Conservation (phyloP, 192 early-diverging fungal genomes). For the Bifiguratus adelaidae region DNA sequence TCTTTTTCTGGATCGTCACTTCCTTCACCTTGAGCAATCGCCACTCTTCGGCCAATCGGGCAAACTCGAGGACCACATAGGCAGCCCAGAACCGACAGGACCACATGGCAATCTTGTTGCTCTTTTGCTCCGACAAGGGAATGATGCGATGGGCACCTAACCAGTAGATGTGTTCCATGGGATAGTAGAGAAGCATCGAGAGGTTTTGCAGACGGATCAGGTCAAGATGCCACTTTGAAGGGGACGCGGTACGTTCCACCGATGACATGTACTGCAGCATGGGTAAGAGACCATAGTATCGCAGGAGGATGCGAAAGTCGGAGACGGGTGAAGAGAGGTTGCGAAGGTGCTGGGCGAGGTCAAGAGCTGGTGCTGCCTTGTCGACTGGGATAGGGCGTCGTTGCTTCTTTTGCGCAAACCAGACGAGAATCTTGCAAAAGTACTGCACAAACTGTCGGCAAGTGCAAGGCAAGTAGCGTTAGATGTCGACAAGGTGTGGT, state of each 20-base stretch:
- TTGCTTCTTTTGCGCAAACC: conserved; percentile 39
- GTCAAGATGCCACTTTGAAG: conserved; percentile 45
- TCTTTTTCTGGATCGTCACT: conserved; percentile 27
- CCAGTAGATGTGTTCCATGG: conserved; percentile 95
- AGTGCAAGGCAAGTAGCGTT: background rate
- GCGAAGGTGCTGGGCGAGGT: conserved; percentile 56
- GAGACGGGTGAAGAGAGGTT: conserved; percentile 79
- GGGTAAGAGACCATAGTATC: conserved; percentile 74
- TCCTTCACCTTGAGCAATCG: conserved; percentile 39
- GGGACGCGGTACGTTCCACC: conserved; percentile 62
- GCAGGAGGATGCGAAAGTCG: conserved; percentile 87
- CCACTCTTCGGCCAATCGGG: conserved; percentile 61
- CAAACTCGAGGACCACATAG: conserved; percentile 87
- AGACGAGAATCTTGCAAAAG: conserved; percentile 81
- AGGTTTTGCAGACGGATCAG: conserved; percentile 85
- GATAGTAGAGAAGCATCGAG: conserved; percentile 82
- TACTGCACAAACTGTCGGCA: conserved; percentile 76
- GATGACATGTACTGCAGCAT: conserved; percentile 81
- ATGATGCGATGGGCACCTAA: conserved; percentile 79
- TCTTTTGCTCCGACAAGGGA: conserved; percentile 54
- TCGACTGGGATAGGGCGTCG: conserved; percentile 20
- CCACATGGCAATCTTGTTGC: conserved; percentile 82
- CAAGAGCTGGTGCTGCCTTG: conserved; percentile 14
- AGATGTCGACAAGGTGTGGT: background rate
- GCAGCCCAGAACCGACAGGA: conserved; percentile 94